These are phyloP conservation scores for Jackrogersella minutella DNA, from an alignment of 495 filamentous ascomycete genomes.

Conservation along the genomic window DNA sequence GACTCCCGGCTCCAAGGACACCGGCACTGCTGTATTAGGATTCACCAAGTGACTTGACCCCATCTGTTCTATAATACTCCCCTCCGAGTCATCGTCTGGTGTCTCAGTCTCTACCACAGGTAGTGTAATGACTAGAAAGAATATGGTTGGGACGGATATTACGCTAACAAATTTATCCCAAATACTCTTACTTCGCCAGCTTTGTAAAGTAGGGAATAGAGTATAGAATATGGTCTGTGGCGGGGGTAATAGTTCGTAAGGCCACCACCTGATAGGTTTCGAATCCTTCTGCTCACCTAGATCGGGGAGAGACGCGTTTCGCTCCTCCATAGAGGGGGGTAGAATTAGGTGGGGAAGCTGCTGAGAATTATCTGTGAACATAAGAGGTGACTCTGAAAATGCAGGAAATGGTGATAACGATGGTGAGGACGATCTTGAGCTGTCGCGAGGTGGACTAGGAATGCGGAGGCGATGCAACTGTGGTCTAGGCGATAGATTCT, in stretches of 20 bases:
- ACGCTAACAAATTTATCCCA: constrained; percentile 81
- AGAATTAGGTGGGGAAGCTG: constrained; percentile 47
- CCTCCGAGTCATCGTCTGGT: constrained; percentile 61
- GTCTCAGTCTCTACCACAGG: constrained; percentile 79
- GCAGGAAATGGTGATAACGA: constrained; percentile 53
- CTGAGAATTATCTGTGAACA: constrained; percentile 57
- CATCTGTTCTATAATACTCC: constrained; percentile 45
- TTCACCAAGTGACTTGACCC: constrained; percentile 37
- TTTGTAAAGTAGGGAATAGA: constrained; percentile 86
- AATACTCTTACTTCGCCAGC: constrained; percentile 76
- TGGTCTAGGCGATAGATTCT: constrained; percentile 27
- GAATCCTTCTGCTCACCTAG: constrained; percentile 59
- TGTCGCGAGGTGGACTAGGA: constrained; percentile 57
- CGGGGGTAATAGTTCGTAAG: constrained; percentile 71
- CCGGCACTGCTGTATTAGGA: constrained; percentile 42
- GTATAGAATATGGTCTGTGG: constrained; percentile 74
- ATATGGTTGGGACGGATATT: constrained; percentile 85
- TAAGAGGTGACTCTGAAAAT: constrained; percentile 53
- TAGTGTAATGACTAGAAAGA: constrained; percentile 89
- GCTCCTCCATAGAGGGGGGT: constrained; percentile 40
- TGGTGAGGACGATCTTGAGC: constrained; percentile 52
- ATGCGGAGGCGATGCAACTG: constrained; percentile 44
- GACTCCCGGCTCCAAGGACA: constrained; percentile 40
- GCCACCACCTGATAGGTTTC: constrained; percentile 72
- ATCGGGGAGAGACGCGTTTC: constrained; percentile 35